These are phyloP conservation scores for Boletus sp. DNA, from an alignment of 1,284 basidiomycete species.

Conservation along the genomic window DNA sequence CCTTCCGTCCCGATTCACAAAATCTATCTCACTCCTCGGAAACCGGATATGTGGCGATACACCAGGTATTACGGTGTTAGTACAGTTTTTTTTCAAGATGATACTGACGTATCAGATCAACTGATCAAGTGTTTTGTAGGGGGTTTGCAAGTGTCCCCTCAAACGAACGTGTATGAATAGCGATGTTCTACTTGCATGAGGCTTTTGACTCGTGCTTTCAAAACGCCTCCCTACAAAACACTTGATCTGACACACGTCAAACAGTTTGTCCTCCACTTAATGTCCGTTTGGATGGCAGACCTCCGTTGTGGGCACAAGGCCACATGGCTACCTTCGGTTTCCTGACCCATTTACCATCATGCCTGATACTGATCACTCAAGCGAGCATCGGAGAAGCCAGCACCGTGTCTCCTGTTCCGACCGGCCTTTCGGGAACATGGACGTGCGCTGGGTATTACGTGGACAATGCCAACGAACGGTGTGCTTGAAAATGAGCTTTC, in stretches of 20 bases:
- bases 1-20: not conserved
- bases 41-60: not conserved
- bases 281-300: not conserved
- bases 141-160: too few species aligned
- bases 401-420: conserved; percentile 50
- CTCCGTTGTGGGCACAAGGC: not conserved
- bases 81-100: too few species aligned
- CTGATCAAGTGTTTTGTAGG: too few species aligned
- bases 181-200: too few species aligned
- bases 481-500: conserved; percentile 46
- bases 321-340: conserved; percentile 18
- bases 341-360: conserved; percentile 2
- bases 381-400: conserved; percentile 11
- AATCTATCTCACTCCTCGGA: not conserved
- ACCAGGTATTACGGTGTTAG: too few species aligned
- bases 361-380: not conserved
- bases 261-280: conserved; percentile 5
- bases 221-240: too few species aligned
- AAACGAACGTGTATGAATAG: too few species aligned
- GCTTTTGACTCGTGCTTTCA: not conserved
- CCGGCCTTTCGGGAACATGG: conserved; percentile 56
- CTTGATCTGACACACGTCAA: too few species aligned
- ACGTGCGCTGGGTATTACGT: conserved; percentile 43
- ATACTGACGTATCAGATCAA: too few species aligned
- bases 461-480: conserved; percentile 58